Base-by-base conservation (phyloP, 108 stramenopile species). In the Parmales sp. region DNA sequence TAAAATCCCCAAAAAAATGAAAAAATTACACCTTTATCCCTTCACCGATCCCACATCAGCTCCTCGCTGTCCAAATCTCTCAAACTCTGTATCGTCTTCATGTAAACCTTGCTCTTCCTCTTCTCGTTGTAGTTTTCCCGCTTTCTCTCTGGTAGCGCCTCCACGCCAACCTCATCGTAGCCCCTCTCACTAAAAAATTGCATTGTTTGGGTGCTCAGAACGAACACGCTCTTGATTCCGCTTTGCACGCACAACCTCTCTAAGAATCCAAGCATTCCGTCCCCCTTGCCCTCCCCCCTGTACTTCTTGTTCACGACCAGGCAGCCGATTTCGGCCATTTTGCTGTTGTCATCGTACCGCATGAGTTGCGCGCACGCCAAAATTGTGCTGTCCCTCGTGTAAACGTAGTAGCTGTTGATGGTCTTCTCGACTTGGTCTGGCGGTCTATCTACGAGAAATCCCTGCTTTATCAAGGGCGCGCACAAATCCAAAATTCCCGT, bases 151-250 rank as follows among this genome's bases (percentile, higher is more conserved):
- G 89, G 90, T 8, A 91, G 67, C 18, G 49, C 70, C 34, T 88
- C 76, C 20, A 91, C 83, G 19, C 70, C 65, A 18, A 87, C 89
- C 41, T 81, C 75, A 54, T 75, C 71, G 74, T 94, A 97, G 28
- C 93, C 93, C 44, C 94, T 77, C 75, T 97, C 96, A 6, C 91
- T 64, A 73, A 97, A 95, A 90, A 91, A 97, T 77, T 95, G 89
- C 96, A 97, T 95, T 20, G 96, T 94, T 64, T 87, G 88, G 7
- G 94, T 95, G 48, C 88, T 90, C 9, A 97, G 76, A 0, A 94
- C 94, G 71, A 97, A 97, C 23, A 97, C 78, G 29, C 76, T 79
- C 11, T 69, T 64, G 49, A 83, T 83, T 5, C 88, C 88, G 36
- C 73, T 72, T 41, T 80, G 78, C 1, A 94, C 51, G 51, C 88